Evolutionary conservation across 106 monocot species (phyloP).

Genomic region (Dendrobium officinale): DNA sequence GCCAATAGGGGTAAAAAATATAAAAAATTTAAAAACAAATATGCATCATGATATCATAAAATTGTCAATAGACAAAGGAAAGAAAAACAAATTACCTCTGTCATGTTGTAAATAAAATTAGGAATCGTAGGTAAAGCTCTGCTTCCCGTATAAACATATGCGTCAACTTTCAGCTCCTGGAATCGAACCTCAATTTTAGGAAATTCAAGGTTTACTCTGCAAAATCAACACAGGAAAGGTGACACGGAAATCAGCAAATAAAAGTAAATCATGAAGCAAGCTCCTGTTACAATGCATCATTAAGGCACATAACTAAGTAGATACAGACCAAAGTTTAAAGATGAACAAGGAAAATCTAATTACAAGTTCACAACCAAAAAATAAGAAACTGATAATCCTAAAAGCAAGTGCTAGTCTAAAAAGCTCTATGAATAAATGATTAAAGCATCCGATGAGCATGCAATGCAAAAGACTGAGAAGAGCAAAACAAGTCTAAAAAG

Average conservation of each 20-base stretch:
- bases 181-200: conserved; percentile 94
- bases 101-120: conserved; percentile 88
- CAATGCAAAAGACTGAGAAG: background rate
- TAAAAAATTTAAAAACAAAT: background rate
- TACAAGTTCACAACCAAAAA: background rate
- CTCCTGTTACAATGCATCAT: background rate
- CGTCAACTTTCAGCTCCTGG: conserved; percentile 78
- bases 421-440: background rate
- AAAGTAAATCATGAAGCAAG: background rate
- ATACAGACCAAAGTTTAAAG: background rate
- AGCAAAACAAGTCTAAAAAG: background rate
- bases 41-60: background rate
- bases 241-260: background rate
- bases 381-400: background rate
- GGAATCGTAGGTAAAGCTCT: conserved; percentile 93
- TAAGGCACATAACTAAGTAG: background rate
- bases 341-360: background rate
- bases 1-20: background rate
- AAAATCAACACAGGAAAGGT: conserved; percentile 2
- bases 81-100: conserved; percentile 49
- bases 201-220: conserved; percentile 78
- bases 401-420: too few relatives aligned
- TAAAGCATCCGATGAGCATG: background rate
- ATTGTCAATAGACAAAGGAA: background rate
- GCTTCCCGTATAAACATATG: conserved; percentile 88